Base-by-base conservation (phyloP, 345 rosid species). In the Rhizophora mangle region DNA sequence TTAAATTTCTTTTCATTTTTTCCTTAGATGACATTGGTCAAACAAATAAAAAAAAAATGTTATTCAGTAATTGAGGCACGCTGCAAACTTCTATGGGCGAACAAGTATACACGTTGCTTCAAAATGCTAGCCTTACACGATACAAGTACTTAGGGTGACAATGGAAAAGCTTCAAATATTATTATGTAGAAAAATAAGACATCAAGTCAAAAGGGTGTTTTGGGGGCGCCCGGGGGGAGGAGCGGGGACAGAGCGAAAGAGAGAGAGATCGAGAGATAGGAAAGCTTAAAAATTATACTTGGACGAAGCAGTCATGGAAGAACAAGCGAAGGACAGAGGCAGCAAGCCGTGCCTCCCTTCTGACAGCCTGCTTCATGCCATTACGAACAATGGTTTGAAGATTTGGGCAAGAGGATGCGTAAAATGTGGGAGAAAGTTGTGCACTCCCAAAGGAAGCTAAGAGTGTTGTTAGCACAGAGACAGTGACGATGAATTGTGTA, bases 271-370 rank as follows among this genome's bases (percentile, higher is more conserved):
- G 29, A 4, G 24, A 43, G 53, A 77, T 0, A 39, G 3, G 16
- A 6, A 39, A 39, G 46, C 15, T 3, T 11, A 11, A 39, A 39
- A 9, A 27, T 8, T 27, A 21, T 62, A 84, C 85, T 22, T 84
- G 73, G 13, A 84, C 87, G 29, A 84, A 81, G 75, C 87, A 84
- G 64, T 84, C 87, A 13, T 84, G 87, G 75, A 84, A 81, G 82
- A 79, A 84, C 82, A 81, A 24, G 52, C 87, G 87, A 62, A 84
- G 85, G 68, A 84, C 74, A 1, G 79, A 79, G 61, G 87, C 87
- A 5, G 58, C 85, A 4, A 79, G 62, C 20, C 87, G 74, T 15
- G 71, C 4, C 47, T 84, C 78, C 64, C 75, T 62, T 6, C 27
- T 59, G 19, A 79, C 80, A 9, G 87, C 80, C 55, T 30, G 59